Evolutionary conservation across 768 basidiomycete genomes (phyloP).

Genomic region (Pholiota conissans): DNA sequence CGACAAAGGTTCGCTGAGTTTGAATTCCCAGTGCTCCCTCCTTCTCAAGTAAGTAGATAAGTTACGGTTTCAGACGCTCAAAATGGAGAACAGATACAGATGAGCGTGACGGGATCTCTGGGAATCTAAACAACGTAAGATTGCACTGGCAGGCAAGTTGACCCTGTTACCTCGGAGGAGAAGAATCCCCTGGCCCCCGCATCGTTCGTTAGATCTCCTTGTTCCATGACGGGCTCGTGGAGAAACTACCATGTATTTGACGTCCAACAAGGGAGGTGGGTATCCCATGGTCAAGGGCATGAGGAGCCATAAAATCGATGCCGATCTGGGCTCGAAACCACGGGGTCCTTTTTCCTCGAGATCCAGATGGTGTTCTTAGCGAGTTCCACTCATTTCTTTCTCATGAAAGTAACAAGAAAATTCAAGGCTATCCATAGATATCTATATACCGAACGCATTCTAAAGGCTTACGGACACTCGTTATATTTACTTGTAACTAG

Average conservation of each 20-base stretch:
- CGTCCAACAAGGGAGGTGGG: neutral
- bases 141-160: constrained; percentile 3
- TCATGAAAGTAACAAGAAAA: neutral
- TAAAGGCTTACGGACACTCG: neutral
- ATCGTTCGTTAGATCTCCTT: constrained; percentile 10
- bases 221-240: neutral
- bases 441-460: neutral
- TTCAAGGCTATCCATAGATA: neutral
- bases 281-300: constrained; percentile 3
- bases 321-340: constrained; percentile 2
- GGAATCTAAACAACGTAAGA: constrained; percentile 15
- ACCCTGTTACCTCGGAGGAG: constrained; percentile 20
- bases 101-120: neutral
- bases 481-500: neutral
- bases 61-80: constrained; percentile 8
- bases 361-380: constrained; percentile 1
- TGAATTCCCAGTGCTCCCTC: constrained; percentile 9
- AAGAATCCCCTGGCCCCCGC: constrained; percentile 5
- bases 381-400: neutral
- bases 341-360: neutral
- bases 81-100: constrained; percentile 5
- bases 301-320: neutral
- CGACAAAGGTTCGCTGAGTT: constrained; percentile 22
- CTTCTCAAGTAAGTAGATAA: constrained; percentile 5
- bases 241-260: neutral